phyloP scores from a whole-genome alignment of 2,329 filamentous ascomycete species.

The Pestalotiopsis fici region DNA sequence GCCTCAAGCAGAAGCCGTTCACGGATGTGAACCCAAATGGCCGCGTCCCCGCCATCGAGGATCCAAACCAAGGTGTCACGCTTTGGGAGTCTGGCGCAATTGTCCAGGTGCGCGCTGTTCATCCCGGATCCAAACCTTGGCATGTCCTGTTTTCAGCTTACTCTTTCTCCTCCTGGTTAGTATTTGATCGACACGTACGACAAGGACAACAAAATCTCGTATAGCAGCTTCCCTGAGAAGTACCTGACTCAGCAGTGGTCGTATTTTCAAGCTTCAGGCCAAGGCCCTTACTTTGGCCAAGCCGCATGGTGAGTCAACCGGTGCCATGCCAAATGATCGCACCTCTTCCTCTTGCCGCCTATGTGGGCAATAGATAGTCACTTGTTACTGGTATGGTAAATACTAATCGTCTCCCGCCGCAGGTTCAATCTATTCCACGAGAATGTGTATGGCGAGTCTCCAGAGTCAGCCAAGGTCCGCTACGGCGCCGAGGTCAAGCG shows the following conservation, averaged over 20 bases:
- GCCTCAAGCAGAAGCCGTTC: constrained; percentile 28
- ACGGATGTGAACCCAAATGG: constrained; percentile 32
- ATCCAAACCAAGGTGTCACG: constrained; percentile 43
- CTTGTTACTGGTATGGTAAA: no score
- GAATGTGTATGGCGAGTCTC: constrained; percentile 8
- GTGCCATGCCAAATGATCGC: no score
- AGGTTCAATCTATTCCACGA: constrained; percentile 35
- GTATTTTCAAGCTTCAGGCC: constrained; percentile 41
- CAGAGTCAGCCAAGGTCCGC: constrained; percentile 21
- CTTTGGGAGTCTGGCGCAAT: constrained; percentile 53
- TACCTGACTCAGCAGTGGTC: constrained; percentile 37
- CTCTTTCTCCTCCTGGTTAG: no score
- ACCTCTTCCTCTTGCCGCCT: no score
- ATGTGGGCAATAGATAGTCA: no score
- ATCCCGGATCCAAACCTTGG: no score
- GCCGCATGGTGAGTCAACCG: constrained; percentile 20
- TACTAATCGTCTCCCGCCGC: neutral
- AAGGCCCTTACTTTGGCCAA: constrained; percentile 45
- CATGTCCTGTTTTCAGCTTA: no score
- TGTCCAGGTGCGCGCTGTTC: constrained; percentile 19
- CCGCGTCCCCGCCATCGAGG: constrained; percentile 29
- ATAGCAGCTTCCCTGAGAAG: no score
- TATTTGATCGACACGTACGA: no score
- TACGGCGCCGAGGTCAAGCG: constrained; percentile 24
- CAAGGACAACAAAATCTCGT: no score